Evolutionary conservation across 441 rosid genomes (phyloP).

Genomic region (Euphorbia corollata): DNA sequence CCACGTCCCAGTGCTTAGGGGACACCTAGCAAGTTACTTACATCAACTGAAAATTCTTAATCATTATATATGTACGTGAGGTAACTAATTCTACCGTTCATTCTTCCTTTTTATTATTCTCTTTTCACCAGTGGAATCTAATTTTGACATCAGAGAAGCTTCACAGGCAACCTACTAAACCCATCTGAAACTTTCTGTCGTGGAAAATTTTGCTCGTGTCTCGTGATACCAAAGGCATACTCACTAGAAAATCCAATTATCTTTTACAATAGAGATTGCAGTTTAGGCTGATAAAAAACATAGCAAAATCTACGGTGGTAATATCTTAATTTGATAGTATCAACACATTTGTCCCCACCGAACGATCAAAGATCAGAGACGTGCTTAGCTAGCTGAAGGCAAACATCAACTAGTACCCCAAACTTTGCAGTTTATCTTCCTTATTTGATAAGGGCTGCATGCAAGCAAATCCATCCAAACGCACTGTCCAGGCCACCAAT

Average conservation of each 20-base stretch:
- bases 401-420: not conserved
- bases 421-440: not conserved
- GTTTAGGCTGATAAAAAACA: not conserved
- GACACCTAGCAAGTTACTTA: too few species aligned
- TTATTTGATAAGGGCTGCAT: not conserved
- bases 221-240: not conserved
- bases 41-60: too few species aligned
- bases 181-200: too few species aligned
- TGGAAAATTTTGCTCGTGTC: too few species aligned
- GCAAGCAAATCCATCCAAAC: constrained; percentile 6
- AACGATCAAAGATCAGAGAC: not conserved
- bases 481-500: constrained; percentile 5
- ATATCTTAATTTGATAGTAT: too few species aligned
- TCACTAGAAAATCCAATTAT: not conserved
- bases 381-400: not conserved
- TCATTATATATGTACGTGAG: too few species aligned
- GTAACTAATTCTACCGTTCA: too few species aligned
- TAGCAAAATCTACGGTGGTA: not conserved
- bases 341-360: not conserved
- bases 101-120: too few species aligned
- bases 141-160: too few species aligned
- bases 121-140: too few species aligned
- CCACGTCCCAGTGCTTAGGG: too few species aligned
- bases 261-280: not conserved
- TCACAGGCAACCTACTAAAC: too few species aligned